A percentile compares a stretch with the other conserved stretches of the same genome.
Evolutionary conservation across 352 stramenopile species (phyloP).

Genomic region (Pythium phragmiticola): DNA sequence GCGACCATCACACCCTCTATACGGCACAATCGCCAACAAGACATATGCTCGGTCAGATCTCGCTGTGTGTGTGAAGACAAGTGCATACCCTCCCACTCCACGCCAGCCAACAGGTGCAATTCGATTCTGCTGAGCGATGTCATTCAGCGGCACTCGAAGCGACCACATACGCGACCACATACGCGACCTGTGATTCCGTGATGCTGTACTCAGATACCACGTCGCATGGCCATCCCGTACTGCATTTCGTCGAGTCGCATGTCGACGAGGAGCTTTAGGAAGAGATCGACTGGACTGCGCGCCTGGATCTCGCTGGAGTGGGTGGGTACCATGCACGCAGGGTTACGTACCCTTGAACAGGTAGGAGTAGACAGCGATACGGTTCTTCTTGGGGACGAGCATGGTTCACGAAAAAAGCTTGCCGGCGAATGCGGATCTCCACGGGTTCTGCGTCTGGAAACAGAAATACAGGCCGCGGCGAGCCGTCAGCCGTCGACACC

Average conservation of each 20-base stretch:
- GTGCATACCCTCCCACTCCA: neutral
- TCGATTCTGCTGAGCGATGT: neutral
- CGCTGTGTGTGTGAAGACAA: neutral
- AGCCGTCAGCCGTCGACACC: slow-evolving; percentile 18
- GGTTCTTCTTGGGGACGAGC: slow-evolving; percentile 98
- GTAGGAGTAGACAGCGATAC: slow-evolving; percentile 98
- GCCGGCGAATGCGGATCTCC: slow-evolving; percentile 90
- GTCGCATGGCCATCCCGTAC: neutral
- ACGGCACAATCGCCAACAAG: slow-evolving; percentile 1
- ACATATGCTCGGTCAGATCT: slow-evolving; percentile 9
- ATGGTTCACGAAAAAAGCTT: slow-evolving; percentile 88
- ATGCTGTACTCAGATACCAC: neutral
- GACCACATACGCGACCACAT: neutral
- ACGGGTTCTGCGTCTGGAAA: slow-evolving; percentile 43
- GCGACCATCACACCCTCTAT: slow-evolving; percentile 88
- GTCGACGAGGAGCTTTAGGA: neutral
- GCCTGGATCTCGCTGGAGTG: neutral
- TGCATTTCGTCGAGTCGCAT: neutral
- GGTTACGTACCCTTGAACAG: slow-evolving; percentile 90
- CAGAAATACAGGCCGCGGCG: slow-evolving; percentile 25
- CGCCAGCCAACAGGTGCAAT: too few species aligned
- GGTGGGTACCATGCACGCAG: neutral
- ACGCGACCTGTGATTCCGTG: neutral
- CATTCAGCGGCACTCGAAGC: neutral
- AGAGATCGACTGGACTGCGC: neutral